Evolutionary conservation across 352 stramenopile species (phyloP).

Genomic region (Phytophthora fragariaefolia): DNA sequence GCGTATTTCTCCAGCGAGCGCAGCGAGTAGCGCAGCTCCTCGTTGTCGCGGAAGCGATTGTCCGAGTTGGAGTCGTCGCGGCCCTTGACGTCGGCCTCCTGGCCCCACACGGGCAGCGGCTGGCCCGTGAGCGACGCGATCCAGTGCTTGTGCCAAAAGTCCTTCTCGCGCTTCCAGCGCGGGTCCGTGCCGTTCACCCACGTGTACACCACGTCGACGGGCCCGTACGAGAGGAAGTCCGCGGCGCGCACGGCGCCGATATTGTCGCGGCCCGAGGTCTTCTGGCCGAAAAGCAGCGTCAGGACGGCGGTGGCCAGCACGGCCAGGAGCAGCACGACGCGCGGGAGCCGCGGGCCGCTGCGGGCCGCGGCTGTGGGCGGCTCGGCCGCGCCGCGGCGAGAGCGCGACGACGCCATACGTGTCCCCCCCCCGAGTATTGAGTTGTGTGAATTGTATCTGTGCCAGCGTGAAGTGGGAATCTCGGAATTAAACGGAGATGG

Average conservation of each 20-base stretch:
- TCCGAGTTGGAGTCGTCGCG: conserved; percentile 78
- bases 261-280: conserved; percentile 51
- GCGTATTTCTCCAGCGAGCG: conserved; percentile 95
- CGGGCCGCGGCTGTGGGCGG: too few relatives aligned
- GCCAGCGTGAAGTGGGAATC: too few relatives aligned
- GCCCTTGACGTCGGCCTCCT: conserved; percentile 58
- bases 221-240: conserved; percentile 73
- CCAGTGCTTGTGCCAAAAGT: conserved; percentile 91
- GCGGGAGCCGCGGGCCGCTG: too few relatives aligned
- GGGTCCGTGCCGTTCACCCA: conserved; percentile 97
- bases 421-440: too few relatives aligned
- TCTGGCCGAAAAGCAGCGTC: conserved; percentile 20
- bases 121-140: conserved; percentile 85
- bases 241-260: conserved; percentile 67
- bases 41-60: conserved; percentile 95
- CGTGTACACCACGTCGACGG: conserved; percentile 96
- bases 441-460: too few relatives aligned
- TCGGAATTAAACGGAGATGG: too few relatives aligned
- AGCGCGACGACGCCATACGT: too few relatives aligned
- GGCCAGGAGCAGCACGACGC: conserved; percentile 14
- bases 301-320: conserved; percentile 17
- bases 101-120: conserved; percentile 61
- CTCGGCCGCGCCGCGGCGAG: too few relatives aligned
- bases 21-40: conserved; percentile 93
- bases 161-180: conserved; percentile 90